Conservation (phyloP, 2,329 filamentous ascomycete genomes). For the Myriangium duriaei region DNA sequence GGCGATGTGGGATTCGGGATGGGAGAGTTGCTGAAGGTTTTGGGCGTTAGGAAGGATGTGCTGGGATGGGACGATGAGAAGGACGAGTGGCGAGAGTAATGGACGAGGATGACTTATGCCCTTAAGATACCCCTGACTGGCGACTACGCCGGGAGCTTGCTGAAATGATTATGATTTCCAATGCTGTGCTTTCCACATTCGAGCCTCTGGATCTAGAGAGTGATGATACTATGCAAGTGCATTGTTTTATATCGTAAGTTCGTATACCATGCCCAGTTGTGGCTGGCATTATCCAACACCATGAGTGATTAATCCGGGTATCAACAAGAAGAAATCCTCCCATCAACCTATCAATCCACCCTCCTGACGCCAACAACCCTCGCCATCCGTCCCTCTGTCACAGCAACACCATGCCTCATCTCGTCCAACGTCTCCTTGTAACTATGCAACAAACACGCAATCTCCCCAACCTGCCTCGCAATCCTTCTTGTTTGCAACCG, state of each 20-base stretch:
- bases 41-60: constrained; percentile 50
- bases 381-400: constrained; percentile 20
- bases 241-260: no score
- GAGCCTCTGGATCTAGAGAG: no score
- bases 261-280: no score
- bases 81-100: constrained; percentile 40
- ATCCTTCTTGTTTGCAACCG: constrained; percentile 28
- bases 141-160: no score
- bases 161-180: no score
- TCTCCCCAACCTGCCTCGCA: constrained; percentile 22
- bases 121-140: background rate
- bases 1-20: constrained; percentile 52
- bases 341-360: constrained; percentile 20
- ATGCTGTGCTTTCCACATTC: no score
- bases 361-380: constrained; percentile 22
- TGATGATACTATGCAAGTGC: no score
- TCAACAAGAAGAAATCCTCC: no score
- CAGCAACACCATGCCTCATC: constrained; percentile 16
- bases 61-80: constrained; percentile 52
- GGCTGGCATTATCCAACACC: no score
- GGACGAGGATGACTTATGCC: no score
- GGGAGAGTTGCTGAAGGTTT: constrained; percentile 53
- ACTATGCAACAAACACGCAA: constrained; percentile 21
- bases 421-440: constrained; percentile 16
- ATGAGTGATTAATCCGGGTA: no score